Evolutionary conservation across 1,284 basidiomycete species (phyloP).

Genomic region (Macrocystidia cucumis): DNA sequence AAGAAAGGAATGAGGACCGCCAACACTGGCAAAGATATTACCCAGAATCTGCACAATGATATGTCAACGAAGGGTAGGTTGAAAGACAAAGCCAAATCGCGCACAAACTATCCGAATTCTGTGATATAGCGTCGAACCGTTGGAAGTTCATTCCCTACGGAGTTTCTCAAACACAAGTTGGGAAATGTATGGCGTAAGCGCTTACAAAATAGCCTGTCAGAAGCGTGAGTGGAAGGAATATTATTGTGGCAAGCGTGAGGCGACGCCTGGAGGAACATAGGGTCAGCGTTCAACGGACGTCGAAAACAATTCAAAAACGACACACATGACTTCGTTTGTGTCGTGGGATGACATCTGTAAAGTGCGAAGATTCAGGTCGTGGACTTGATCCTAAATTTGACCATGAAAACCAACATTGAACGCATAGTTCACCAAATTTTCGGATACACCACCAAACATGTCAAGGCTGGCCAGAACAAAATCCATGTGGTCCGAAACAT

Average conservation of each 20-base stretch:
- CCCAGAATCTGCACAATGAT: conserved; percentile 48
- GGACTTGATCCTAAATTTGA: not conserved
- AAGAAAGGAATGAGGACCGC: conserved; percentile 45
- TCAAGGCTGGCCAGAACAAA: conserved; percentile 58
- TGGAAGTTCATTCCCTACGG: conserved; percentile 63
- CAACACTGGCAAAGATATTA: conserved; percentile 57
- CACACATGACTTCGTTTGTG: conserved; percentile 65
- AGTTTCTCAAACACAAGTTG: not conserved
- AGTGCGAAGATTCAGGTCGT: conserved; percentile 1
- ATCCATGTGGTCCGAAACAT: conserved; percentile 68
- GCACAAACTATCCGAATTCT: conserved; percentile 44
- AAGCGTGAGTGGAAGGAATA: conserved; percentile 63
- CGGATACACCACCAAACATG: conserved; percentile 59
- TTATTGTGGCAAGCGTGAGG: conserved; percentile 51
- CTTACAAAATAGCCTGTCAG: conserved; percentile 65
- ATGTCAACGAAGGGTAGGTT: conserved; percentile 1
- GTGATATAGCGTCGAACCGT: conserved; percentile 39
- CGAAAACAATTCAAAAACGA: conserved; percentile 7
- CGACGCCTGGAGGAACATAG: conserved; percentile 31
- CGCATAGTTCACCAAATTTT: conserved; percentile 65
- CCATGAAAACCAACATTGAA: conserved; percentile 54
- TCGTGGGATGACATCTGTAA: conserved; percentile 44
- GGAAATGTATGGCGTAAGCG: conserved; percentile 8
- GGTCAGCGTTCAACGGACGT: conserved; percentile 5
- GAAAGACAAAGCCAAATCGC: conserved; percentile 14